Evolutionary conservation across 2,329 filamentous ascomycete genomes (phyloP).

Genomic region (Cadophora malorum): DNA sequence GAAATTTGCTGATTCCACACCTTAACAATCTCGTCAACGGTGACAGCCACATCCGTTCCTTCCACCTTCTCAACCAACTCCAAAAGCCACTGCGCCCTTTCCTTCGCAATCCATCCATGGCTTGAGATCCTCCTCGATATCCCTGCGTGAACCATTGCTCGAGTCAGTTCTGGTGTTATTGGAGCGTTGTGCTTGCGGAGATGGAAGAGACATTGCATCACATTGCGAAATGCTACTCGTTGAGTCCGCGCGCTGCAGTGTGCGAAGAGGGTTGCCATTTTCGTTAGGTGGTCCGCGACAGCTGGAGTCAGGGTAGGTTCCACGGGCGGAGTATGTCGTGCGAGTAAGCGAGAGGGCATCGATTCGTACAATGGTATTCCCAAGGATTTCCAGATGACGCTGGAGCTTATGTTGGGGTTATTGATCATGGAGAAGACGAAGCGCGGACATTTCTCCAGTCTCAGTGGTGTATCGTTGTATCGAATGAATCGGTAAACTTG

Average conservation of each 20-base stretch:
- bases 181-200: slow-evolving; percentile 35
- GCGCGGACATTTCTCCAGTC: slow-evolving; percentile 26
- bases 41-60: slow-evolving; percentile 38
- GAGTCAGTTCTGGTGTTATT: slow-evolving; percentile 34
- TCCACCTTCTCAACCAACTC: slow-evolving; percentile 35
- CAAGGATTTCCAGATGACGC: slow-evolving; percentile 37
- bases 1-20: slow-evolving; percentile 29
- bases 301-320: not conserved
- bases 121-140: slow-evolving; percentile 36
- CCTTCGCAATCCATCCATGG: slow-evolving; percentile 31
- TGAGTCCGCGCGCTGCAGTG: slow-evolving; percentile 21
- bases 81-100: slow-evolving; percentile 38
- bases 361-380: slow-evolving; percentile 32
- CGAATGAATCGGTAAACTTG: slow-evolving; percentile 23
- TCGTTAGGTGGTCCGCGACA: slow-evolving; percentile 31
- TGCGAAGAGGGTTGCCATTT: slow-evolving; percentile 42
- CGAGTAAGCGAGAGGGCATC: not conserved
- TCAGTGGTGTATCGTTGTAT: slow-evolving; percentile 17
- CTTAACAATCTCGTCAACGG: slow-evolving; percentile 31
- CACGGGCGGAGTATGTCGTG: not conserved
- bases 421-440: slow-evolving; percentile 38
- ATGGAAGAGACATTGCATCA: slow-evolving; percentile 39
- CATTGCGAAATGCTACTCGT: slow-evolving; percentile 39
- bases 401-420: slow-evolving; percentile 18
- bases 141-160: slow-evolving; percentile 34